Base-by-base conservation (phyloP, 106 monocot species). In the Platanthera zijinensis region DNA sequence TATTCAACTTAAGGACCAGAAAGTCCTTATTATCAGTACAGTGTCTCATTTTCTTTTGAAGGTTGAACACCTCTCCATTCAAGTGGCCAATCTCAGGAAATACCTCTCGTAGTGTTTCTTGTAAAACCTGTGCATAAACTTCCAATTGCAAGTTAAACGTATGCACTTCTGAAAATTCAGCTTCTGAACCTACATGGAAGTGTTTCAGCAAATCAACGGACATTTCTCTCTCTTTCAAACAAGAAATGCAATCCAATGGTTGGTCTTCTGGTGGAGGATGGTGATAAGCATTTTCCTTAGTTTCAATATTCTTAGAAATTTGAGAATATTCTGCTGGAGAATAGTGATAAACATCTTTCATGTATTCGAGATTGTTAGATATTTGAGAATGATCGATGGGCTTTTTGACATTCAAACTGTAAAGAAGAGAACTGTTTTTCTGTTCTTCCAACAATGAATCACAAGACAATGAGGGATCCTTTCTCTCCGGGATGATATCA, bases 111-210 rank as follows among this genome's bases (percentile, higher is more conserved):
- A 94, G 61, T 71, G 81, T 85, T 82, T 90, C 92, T 59, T 86
- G 84, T 50, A 99, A 71, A 56, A 95, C 74, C 47, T 88, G 73
- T 13, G 80, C 83, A 76, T 85, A 90, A 77, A 95, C 61, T 71
- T 92, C 82, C 78, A 77, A 74, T 72, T 86, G 61, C 25, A 90
- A 56, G 62, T 78, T 87, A 72, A 77, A 51, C 46, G 78, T 53
- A 79, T 78, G 73, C 74, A 90, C 67, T 56, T 91, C 86, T 79
- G 78, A 79, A 79, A 90, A 46, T 75, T 92, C 92, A 52, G 73
- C 74, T 76, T 90, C 88, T 63, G 57, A 57, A n/a, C 53, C 48
- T 63, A 74, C 18, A 48, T 70, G 7, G 73, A 82, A 57, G 39
- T 79, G 69, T 69, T 80, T 54, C 10, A 70, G 69, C 49, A 46